A percentile compares a stretch with the other conserved stretches of the same genome.
Conservation (phyloP, 108 stramenopile genomes). For the Fistulifera solaris region DNA sequence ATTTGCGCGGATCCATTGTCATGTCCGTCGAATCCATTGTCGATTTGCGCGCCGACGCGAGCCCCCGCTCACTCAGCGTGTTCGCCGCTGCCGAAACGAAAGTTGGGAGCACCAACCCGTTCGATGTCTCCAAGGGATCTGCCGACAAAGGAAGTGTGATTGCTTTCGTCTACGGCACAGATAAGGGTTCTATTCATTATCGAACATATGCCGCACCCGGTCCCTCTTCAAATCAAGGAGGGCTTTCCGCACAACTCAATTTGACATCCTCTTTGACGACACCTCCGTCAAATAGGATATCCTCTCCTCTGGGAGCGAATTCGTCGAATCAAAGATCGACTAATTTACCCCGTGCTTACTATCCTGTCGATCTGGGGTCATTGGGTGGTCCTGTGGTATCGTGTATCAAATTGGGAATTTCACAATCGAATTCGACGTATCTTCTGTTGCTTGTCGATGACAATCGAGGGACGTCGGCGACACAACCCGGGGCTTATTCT, state of each 20-base stretch:
- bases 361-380: slow-evolving; percentile 33
- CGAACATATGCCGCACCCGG: slow-evolving; percentile 34
- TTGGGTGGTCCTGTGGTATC: slow-evolving; percentile 23
- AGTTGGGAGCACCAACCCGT: slow-evolving; percentile 18
- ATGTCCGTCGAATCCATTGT: slow-evolving; percentile 42
- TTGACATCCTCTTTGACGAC: neutral
- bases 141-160: slow-evolving; percentile 12
- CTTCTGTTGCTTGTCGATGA: slow-evolving; percentile 68
- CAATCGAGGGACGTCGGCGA: slow-evolving; percentile 35
- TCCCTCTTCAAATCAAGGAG: neutral
- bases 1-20: neutral
- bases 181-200: slow-evolving; percentile 64
- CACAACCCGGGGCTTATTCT: slow-evolving; percentile 45
- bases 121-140: slow-evolving; percentile 14
- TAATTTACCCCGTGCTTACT: slow-evolving; percentile 19
- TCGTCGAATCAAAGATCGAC: neutral
- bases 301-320: neutral
- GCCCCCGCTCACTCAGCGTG: slow-evolving; percentile 27
- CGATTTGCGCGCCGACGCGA: slow-evolving; percentile 22
- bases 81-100: slow-evolving; percentile 16
- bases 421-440: neutral
- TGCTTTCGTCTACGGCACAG: slow-evolving; percentile 61
- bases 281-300: neutral
- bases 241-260: neutral
- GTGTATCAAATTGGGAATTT: neutral